These are phyloP conservation scores for Setaria italica DNA, from an alignment of 202 grass and related monocot species.

Conservation along the genomic window DNA sequence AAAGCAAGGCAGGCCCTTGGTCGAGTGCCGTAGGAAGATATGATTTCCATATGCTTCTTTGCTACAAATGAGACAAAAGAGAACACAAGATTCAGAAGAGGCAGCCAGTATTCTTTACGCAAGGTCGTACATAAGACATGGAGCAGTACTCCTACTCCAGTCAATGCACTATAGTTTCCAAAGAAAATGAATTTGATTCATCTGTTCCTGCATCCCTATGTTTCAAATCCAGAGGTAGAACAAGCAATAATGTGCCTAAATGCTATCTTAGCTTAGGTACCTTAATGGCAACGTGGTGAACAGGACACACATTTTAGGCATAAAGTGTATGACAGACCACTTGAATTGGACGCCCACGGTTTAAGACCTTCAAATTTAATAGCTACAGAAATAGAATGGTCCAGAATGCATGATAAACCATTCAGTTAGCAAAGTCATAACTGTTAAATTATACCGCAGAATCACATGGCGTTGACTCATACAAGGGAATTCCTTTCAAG, in stretches of 20 bases:
- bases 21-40: not conserved
- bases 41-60: not conserved
- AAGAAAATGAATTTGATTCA: not conserved
- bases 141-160: not conserved
- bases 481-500: slow-evolving; percentile 13
- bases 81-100: not conserved
- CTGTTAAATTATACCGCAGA: slow-evolving; percentile 5
- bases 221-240: slow-evolving; percentile 4
- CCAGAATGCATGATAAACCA: slow-evolving; percentile 7
- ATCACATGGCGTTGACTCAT: not conserved
- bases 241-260: slow-evolving; percentile 19
- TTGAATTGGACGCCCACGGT: not conserved
- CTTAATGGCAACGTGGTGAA: not conserved
- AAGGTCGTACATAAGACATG: not conserved
- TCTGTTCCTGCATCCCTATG: not conserved
- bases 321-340: not conserved
- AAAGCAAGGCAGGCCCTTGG: not conserved
- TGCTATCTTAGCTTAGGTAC: not conserved
- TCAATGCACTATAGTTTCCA: not conserved
- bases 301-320: slow-evolving; percentile 13
- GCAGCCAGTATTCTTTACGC: not conserved
- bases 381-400: not conserved
- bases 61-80: slow-evolving; percentile 1
- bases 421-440: slow-evolving; percentile 14
- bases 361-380: slow-evolving; percentile 20